Base-by-base conservation (phyloP, 495 filamentous ascomycete species). In the Xylaria nigripes region DNA sequence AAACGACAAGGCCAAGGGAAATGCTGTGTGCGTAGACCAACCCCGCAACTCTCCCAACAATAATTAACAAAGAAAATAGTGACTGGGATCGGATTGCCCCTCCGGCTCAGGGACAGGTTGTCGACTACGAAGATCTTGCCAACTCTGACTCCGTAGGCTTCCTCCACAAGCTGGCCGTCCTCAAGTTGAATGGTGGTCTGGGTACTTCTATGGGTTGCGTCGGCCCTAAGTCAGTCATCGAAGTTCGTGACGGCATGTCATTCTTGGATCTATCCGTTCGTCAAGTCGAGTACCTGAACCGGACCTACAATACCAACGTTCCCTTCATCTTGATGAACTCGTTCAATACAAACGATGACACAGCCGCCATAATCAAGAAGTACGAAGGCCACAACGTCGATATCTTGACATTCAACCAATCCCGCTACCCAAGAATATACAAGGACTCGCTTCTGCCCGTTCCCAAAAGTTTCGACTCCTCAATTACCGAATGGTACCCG, bases 291-390 rank as follows among this genome's bases (percentile, higher is more conserved):
- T 94, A 91, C 80, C 85, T 99, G 56, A 99, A 99, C 84, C 87
- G 90, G 67, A 96, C 87, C 42, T 97, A 95, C 77, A 83, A 86
- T 61, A 89, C 95, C 72, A 96, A 96, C 70, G 93, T 99, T 19
- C 93, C 93, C 40, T 96, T 99, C 76, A 86, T 99, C 59, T 83
- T 99, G 67, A 99, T 99, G 93, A 99, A 99, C 83, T 97, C 93
- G 51, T 99, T 99, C 86, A 99, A 99, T 81, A 99, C 93, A 68
- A 90, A 97, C 72, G 84, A 92, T 64, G 93, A 99, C 69, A 99
- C 93, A 55, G 86, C 89, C 60, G 93, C 88, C 70, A 99, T 99
- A 76, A 99, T 99, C 77, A 97, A 97, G 85, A 99, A 99, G 78
- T 99, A 99, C 76, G 92, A 99, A 76, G 94, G 93, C 59, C 94